Evolutionary conservation across 495 filamentous ascomycete species (phyloP).

Genomic region (Cryomyces minteri): DNA sequence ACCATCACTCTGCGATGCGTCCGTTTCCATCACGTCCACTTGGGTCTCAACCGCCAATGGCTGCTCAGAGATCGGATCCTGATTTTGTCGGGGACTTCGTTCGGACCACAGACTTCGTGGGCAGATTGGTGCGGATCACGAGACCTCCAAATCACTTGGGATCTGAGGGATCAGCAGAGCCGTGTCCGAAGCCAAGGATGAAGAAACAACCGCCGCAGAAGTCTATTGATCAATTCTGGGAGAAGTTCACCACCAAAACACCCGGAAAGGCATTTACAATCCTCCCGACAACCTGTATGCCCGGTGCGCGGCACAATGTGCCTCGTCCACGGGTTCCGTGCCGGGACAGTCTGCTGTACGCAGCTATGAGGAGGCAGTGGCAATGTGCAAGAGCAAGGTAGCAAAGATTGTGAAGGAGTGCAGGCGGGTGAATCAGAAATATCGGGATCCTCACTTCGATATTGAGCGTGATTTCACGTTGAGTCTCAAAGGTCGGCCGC

Average conservation of each 20-base stretch:
- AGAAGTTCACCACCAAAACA: slow-evolving; percentile 47
- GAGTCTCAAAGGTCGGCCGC: slow-evolving; percentile 38
- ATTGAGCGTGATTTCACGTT: slow-evolving; percentile 55
- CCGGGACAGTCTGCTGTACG: slow-evolving; percentile 35
- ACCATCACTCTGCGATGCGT: too few species aligned
- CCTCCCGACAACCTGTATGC: slow-evolving; percentile 54
- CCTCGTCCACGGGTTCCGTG: slow-evolving; percentile 28
- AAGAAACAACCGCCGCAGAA: slow-evolving; percentile 46
- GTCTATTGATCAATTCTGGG: slow-evolving; percentile 61
- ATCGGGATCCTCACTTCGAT: slow-evolving; percentile 77
- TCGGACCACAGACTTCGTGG: too few species aligned
- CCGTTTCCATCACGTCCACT: too few species aligned
- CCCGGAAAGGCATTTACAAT: slow-evolving; percentile 50
- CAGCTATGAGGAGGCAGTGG: slow-evolving; percentile 56
- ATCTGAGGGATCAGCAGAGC: too few species aligned
- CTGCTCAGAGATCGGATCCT: too few species aligned
- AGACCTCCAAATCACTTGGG: too few species aligned
- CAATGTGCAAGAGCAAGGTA: slow-evolving; percentile 53
- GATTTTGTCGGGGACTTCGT: too few species aligned
- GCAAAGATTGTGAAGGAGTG: slow-evolving; percentile 72
- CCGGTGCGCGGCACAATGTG: slow-evolving; percentile 35
- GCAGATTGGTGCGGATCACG: too few species aligned
- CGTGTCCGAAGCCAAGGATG: too few species aligned
- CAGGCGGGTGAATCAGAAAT: slow-evolving; percentile 71
- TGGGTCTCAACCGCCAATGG: too few species aligned